Conservation (phyloP, 495 filamentous ascomycete species). For the Aspergillus bertholletiae region DNA sequence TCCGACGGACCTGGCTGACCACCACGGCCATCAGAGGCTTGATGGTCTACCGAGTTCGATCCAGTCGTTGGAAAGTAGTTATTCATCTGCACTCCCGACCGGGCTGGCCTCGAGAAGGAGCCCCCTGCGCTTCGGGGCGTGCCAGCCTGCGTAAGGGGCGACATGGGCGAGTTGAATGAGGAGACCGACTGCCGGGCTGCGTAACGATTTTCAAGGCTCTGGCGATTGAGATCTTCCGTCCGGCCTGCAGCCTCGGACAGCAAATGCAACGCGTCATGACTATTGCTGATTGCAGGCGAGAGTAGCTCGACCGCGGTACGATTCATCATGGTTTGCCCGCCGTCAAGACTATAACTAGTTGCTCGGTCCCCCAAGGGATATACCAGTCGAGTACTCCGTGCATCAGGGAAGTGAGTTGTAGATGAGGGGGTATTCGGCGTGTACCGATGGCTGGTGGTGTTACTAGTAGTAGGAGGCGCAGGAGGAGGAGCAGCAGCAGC, state of each 20-base stretch:
- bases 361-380: slow-evolving; percentile 30
- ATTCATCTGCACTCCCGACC: slow-evolving; percentile 28
- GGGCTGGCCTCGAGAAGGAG: slow-evolving; percentile 33
- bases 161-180: slow-evolving; percentile 42
- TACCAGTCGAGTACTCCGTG: slow-evolving; percentile 23
- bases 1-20: slow-evolving; percentile 24
- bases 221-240: slow-evolving; percentile 46
- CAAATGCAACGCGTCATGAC: slow-evolving; percentile 56
- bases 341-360: slow-evolving; percentile 27
- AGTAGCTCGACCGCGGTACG: slow-evolving; percentile 52
- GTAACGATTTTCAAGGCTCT: slow-evolving; percentile 37
- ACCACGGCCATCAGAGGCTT: slow-evolving; percentile 26
- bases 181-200: slow-evolving; percentile 39
- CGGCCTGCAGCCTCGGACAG: slow-evolving; percentile 57
- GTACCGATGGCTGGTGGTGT: slow-evolving; percentile 21
- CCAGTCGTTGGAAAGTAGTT: slow-evolving; percentile 27
- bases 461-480: no score
- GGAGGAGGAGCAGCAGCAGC: no score
- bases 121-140: slow-evolving; percentile 37
- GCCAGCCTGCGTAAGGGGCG: slow-evolving; percentile 36
- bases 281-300: slow-evolving; percentile 55
- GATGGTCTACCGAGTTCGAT: slow-evolving; percentile 27
- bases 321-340: slow-evolving; percentile 49
- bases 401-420: slow-evolving; percentile 27
- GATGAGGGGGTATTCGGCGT: slow-evolving; percentile 23